Evolutionary conservation across 2,329 filamentous ascomycete species (phyloP).

Genomic region (Blastomyces percursus): DNA sequence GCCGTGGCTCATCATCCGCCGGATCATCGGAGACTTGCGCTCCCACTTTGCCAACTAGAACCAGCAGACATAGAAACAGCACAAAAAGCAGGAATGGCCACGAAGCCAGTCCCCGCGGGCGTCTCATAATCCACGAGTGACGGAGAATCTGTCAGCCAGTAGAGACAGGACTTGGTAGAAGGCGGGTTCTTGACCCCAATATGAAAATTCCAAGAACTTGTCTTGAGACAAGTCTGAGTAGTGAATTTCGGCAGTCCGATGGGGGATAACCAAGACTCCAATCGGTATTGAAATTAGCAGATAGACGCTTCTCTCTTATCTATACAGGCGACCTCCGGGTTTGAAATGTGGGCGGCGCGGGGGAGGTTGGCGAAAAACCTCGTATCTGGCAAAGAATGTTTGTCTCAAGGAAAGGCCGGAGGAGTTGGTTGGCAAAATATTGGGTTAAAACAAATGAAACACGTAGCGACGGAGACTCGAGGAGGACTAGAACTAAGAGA

Average conservation of each 20-base stretch:
- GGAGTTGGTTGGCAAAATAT: not conserved
- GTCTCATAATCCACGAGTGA: slow-evolving; percentile 6
- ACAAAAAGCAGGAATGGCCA: slow-evolving; percentile 14
- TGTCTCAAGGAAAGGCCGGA: not conserved
- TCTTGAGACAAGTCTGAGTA: not conserved
- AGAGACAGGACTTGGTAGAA: not conserved
- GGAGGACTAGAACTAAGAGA: not conserved
- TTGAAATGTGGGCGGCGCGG: not conserved
- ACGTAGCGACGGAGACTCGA: not conserved
- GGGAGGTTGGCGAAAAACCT: not conserved
- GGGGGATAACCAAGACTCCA: not conserved
- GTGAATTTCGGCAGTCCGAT: not conserved
- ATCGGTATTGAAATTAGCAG: not conserved
- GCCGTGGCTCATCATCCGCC: slow-evolving; percentile 11
- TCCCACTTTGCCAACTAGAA: slow-evolving; percentile 15
- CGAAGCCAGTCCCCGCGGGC: slow-evolving; percentile 2
- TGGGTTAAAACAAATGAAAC: not conserved
- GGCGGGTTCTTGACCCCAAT: not conserved
- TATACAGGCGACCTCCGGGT: not conserved
- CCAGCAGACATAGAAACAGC: slow-evolving; percentile 13
- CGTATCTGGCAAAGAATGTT: not conserved
- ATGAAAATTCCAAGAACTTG: not conserved
- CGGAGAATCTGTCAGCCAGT: not conserved
- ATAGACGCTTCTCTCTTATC: not conserved
- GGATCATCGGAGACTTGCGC: slow-evolving; percentile 14